phyloP scores from a whole-genome alignment of 1,284 basidiomycete genomes.

The Inonotus obliquus region DNA sequence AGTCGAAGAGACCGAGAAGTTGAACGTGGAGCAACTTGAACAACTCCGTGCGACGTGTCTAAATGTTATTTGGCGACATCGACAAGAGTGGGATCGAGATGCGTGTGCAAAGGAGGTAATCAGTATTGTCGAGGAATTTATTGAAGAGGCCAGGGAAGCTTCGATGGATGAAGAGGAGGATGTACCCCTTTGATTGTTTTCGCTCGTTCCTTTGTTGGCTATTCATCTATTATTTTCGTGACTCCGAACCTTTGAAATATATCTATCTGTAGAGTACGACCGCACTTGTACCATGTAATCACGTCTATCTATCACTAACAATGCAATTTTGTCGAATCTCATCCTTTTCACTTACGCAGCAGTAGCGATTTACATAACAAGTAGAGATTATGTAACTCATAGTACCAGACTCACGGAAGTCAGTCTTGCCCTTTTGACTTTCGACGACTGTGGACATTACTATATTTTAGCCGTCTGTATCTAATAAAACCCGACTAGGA shows the following conservation, averaged over 20 bases:
- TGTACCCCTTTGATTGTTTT: neutral
- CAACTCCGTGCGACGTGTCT: slow-evolving; percentile 86
- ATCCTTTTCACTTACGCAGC: too few relatives aligned
- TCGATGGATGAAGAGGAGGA: slow-evolving; percentile 13
- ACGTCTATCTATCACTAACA: slow-evolving; percentile 14
- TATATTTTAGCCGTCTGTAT: too few relatives aligned
- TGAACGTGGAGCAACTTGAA: slow-evolving; percentile 89
- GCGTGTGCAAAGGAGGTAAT: slow-evolving; percentile 56
- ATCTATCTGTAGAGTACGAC: slow-evolving; percentile 3
- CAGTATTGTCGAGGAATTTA: slow-evolving; percentile 51
- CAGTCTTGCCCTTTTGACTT: too few relatives aligned
- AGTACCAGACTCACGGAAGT: too few relatives aligned
- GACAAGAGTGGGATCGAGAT: slow-evolving; percentile 81
- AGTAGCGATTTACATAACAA: too few relatives aligned
- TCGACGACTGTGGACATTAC: too few relatives aligned
- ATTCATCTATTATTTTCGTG: too few relatives aligned
- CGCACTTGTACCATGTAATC: slow-evolving; percentile 9
- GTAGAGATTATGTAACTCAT: too few relatives aligned
- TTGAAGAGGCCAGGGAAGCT: slow-evolving; percentile 46
- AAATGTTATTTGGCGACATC: slow-evolving; percentile 74
- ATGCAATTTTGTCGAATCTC: neutral
- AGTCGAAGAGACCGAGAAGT: slow-evolving; percentile 44
- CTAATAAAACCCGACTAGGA: too few relatives aligned
- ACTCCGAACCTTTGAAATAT: neutral
- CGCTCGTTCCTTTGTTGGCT: neutral